Evolutionary conservation across 345 rosid species (phyloP).

Genomic region (Aquilaria sinensis): DNA sequence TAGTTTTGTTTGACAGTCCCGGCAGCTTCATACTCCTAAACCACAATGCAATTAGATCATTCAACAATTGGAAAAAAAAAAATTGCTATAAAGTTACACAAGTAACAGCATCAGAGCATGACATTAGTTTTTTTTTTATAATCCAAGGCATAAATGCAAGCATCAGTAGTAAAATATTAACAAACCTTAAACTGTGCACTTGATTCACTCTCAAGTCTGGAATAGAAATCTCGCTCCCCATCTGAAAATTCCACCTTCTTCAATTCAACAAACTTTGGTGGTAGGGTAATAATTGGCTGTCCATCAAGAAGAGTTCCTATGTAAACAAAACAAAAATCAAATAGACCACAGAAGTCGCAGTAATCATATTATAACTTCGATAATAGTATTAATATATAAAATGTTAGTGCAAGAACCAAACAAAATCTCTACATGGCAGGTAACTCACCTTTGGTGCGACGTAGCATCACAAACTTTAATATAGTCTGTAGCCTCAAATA

Average conservation of each 20-base stretch:
- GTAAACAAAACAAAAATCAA: conserved; percentile 13
- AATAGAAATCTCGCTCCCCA: conserved; percentile 84
- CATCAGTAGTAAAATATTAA: too few relatives aligned
- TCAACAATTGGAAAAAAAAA: not conserved
- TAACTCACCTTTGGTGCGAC: conserved; percentile 86
- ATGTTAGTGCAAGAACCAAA: not conserved
- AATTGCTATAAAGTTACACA: too few relatives aligned
- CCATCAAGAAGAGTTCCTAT: conserved; percentile 86
- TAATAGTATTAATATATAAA: too few relatives aligned
- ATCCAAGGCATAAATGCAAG: too few relatives aligned
- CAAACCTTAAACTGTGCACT: conserved; percentile 73
- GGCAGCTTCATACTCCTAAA: conserved; percentile 95
- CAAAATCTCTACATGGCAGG: not conserved
- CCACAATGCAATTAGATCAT: conserved; percentile 6
- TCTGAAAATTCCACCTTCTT: conserved; percentile 77
- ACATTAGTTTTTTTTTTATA: too few relatives aligned
- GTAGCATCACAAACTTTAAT: conserved; percentile 89
- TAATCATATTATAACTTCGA: not conserved
- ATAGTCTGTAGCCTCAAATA: conserved; percentile 82
- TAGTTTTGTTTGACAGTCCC: conserved; percentile 96
- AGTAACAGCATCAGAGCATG: too few relatives aligned
- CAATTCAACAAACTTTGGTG: conserved; percentile 70
- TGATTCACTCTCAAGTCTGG: conserved; percentile 71
- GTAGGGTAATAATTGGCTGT: conserved; percentile 70
- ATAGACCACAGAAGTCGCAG: not conserved